Conservation (phyloP, 140 eudicot species). For the Oenanthe javanica region DNA sequence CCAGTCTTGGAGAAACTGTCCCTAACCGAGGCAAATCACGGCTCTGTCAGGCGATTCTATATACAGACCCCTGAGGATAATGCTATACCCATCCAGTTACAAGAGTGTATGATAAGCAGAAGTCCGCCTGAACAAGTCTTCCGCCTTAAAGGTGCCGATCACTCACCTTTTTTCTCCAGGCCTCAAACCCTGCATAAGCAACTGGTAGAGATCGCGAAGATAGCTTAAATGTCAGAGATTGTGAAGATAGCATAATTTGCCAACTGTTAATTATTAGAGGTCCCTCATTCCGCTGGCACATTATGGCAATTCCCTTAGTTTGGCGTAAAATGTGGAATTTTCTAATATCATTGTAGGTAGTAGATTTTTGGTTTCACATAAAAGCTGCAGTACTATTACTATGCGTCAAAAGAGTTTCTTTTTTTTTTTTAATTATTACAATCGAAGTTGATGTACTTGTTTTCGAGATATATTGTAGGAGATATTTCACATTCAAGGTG, state of each 20-base stretch:
- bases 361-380: background rate
- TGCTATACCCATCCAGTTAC: constrained; percentile 60
- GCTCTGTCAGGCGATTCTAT: constrained; percentile 74
- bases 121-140: constrained; percentile 75
- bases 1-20: constrained; percentile 80
- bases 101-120: constrained; percentile 48
- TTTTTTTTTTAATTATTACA: background rate
- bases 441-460: background rate
- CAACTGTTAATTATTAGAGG: background rate
- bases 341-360: constrained; percentile 8
- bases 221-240: constrained; percentile 14
- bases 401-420: background rate
- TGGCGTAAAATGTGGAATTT: background rate
- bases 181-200: constrained; percentile 81
- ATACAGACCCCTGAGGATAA: constrained; percentile 74
- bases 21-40: constrained; percentile 67
- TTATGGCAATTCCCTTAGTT: constrained; percentile 24
- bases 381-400: background rate
- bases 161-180: constrained; percentile 92
- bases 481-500: background rate
- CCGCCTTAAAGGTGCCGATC: constrained; percentile 87
- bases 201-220: constrained; percentile 66
- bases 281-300: background rate
- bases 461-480: background rate
- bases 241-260: constrained; percentile 17